phyloP scores from a whole-genome alignment of 2,329 filamentous ascomycete species.

The Neodidymelliopsis sp. region DNA sequence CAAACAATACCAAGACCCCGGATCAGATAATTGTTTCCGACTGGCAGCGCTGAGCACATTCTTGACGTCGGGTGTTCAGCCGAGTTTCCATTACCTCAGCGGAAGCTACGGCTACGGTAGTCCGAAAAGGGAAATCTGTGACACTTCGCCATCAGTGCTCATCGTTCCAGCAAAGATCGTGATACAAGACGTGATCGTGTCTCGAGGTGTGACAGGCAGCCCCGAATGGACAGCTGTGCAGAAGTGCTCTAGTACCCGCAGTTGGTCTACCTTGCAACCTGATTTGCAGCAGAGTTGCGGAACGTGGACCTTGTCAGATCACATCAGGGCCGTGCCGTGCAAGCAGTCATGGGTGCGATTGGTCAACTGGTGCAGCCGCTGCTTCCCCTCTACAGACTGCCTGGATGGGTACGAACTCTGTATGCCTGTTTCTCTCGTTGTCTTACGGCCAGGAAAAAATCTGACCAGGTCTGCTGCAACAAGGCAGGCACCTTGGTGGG shows the following conservation, averaged over 20 bases:
- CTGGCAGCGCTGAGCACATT: slow-evolving; percentile 32
- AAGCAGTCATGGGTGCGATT: slow-evolving; percentile 29
- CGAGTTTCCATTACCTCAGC: slow-evolving; percentile 34
- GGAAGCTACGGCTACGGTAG: slow-evolving; percentile 23
- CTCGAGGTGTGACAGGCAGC: slow-evolving; percentile 32
- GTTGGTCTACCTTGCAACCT: slow-evolving; percentile 8
- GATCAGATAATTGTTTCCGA: slow-evolving; percentile 21
- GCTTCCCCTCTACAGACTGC: slow-evolving; percentile 29
- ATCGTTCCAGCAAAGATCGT: slow-evolving; percentile 27
- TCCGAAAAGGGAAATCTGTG: slow-evolving; percentile 22
- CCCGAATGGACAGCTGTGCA: slow-evolving; percentile 25
- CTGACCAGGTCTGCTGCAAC: slow-evolving; percentile 16
- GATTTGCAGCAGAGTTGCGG: slow-evolving; percentile 21
- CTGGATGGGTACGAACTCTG: slow-evolving; percentile 27
- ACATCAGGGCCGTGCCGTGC: slow-evolving; percentile 22
- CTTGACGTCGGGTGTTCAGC: slow-evolving; percentile 17
- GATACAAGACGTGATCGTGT: slow-evolving; percentile 23
- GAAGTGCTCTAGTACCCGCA: slow-evolving; percentile 7
- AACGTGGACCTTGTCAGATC: slow-evolving; percentile 35
- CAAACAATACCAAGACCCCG: slow-evolving; percentile 6
- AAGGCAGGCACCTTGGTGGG: slow-evolving; percentile 30
- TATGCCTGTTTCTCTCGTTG: background rate
- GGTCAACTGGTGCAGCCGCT: slow-evolving; percentile 18
- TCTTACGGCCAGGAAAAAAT: slow-evolving; percentile 25
- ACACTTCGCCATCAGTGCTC: slow-evolving; percentile 31